Base-by-base conservation (phyloP, 164 flowering plant genomes). In the Tetracentron sinense region DNA sequence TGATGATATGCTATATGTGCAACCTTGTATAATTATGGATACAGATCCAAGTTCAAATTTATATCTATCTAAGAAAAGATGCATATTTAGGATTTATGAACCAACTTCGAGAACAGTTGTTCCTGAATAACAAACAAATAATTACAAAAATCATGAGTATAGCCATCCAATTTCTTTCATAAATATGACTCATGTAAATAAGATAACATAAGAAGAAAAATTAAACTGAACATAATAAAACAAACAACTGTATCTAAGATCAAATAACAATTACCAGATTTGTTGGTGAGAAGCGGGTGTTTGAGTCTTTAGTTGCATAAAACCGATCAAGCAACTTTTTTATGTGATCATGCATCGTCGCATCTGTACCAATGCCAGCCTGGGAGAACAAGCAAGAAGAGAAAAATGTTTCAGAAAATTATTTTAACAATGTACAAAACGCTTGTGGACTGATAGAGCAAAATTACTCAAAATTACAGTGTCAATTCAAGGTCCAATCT, bases 301-400 rank as follows among this genome's bases (percentile, higher is more conserved):
- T 87, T 28, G 83, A 56, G 67, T 94, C 96, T 78, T 94, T 94
- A 14, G 84, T 89, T 52, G 96, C 97, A 84, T 94, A 94, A 68
- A 73, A 88, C 63, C 99, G 85, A 84, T 94, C 99, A 56, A 92
- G 92, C 56, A 94, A 77, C 84, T 94, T 94, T 69, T 94, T 88
- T 60, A 94, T 94, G 79, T 94, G 99, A 68, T 94, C 99, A 73
- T 94, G 99, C 99, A 91, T 94, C 7, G 99, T 94, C 29, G 99
- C 99, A 77, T 94, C 99, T 42, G 99, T 94, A 31, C 99, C 99
- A 77, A 94, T 94, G 25, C 96, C 96, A 0, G 96, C 99, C 97
- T 93, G 52, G 42, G 60, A 60, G 64, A 67, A 59, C 21, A 65
- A 50, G 30, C 6, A 69, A 61, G 52, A 63, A 30, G 10, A 50